Conservation (phyloP, 495 filamentous ascomycete species). For the Aspergillus avenaceus region DNA sequence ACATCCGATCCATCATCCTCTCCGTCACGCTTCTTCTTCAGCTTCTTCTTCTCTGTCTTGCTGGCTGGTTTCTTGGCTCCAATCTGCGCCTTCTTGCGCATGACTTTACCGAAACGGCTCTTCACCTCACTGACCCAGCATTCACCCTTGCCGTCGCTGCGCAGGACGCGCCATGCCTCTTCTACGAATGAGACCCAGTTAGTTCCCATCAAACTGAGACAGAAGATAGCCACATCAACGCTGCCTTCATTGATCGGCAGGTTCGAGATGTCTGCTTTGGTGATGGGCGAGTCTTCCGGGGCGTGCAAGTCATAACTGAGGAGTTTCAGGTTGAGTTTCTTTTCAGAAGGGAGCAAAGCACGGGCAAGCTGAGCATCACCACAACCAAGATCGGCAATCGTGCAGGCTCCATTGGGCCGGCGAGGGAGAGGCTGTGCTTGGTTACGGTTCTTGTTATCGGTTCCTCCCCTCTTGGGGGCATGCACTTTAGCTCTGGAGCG, state of each 20-base stretch:
- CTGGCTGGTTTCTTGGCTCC: conserved; percentile 62
- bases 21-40: conserved; percentile 33
- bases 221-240: conserved; percentile 87
- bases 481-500: conserved; percentile 48
- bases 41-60: conserved; percentile 50
- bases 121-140: conserved; percentile 97
- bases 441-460: conserved; percentile 22
- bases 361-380: conserved; percentile 70
- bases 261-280: conserved; percentile 80
- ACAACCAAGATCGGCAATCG: conserved; percentile 83
- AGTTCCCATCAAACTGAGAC: conserved; percentile 95
- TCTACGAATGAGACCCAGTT: conserved; percentile 96
- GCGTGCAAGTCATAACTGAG: conserved; percentile 64
- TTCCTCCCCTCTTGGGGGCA: conserved; percentile 30
- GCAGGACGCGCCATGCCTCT: conserved; percentile 84
- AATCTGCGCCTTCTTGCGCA: conserved; percentile 49
- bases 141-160: conserved; percentile 78
- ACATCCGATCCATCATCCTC: conserved; percentile 38
- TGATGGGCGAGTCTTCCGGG: conserved; percentile 61
- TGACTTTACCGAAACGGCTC: conserved; percentile 70
- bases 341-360: conserved; percentile 47
- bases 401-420: conserved; percentile 56
- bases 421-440: conserved; percentile 40
- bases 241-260: conserved; percentile 67
- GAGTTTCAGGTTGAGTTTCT: conserved; percentile 64